phyloP scores from a whole-genome alignment of 2,329 filamentous ascomycete species.

The Dothistroma septosporum region DNA sequence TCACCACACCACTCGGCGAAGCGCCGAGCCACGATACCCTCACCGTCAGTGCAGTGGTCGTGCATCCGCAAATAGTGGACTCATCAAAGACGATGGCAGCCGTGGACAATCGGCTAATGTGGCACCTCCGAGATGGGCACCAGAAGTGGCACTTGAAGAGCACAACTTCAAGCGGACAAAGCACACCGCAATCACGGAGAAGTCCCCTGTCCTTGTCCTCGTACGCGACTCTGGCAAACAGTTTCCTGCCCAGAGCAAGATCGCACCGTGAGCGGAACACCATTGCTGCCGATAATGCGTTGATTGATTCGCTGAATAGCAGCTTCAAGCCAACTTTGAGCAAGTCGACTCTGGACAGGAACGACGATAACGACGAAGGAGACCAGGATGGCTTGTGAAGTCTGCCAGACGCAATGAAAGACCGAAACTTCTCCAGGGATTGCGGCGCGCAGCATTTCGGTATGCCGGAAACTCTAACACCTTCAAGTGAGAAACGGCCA shows the following conservation, averaged over 20 bases:
- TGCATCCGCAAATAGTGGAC: not conserved
- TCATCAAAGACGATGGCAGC: not conserved
- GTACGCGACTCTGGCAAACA: not conserved
- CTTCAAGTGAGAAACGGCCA: not conserved
- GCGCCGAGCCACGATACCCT: not conserved
- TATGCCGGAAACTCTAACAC: not conserved
- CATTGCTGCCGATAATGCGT: not conserved
- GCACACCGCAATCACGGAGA: not conserved
- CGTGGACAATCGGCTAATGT: not conserved
- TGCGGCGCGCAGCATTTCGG: not conserved
- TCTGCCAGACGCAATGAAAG: not conserved
- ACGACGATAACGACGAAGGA: not conserved
- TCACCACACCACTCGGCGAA: not conserved
- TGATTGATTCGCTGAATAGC: slow-evolving; percentile 5
- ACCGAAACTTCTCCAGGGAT: not conserved
- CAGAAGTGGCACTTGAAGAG: not conserved
- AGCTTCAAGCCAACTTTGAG: slow-evolving; percentile 10
- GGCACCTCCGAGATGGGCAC: not conserved
- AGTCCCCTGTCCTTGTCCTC: not conserved
- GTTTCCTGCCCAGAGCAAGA: not conserved
- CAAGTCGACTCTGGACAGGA: not conserved
- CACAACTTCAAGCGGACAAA: not conserved
- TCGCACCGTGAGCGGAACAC: not conserved
- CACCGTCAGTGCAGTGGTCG: not conserved
- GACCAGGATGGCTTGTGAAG: not conserved